Base-by-base conservation (phyloP, 306 rosid species). In the Astragalus glycyphyllos region DNA sequence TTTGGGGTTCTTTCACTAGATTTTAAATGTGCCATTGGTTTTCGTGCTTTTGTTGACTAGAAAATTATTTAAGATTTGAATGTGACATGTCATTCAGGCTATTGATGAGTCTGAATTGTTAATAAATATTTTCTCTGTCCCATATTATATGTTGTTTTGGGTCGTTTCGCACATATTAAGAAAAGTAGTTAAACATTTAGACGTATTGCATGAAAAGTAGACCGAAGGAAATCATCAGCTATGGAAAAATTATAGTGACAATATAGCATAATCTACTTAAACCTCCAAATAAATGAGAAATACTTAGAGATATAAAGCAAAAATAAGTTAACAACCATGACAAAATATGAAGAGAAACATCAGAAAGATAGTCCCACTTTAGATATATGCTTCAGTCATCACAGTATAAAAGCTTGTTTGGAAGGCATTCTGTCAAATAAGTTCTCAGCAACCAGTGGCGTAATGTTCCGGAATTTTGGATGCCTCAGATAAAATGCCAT, bases 341-440 rank as follows among this genome's bases (percentile, higher is more conserved):
- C 56, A 5, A 40, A 40, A 35, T 7, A 48, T 5, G 17, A 15
- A 29, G 11, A 10, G 26, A 38, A 50, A 48, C 31, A 12, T 7
- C 1, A 45, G 14, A 13, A 45, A 54, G 13, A 35, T 14, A 48
- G 26, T 58, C 16, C 35, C 3, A 41, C 3, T 31, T 5, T 60
- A 38, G 41, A 10, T 26, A 15, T 37, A 37, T 37, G 23, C 3
- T 16, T 16, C 10, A 71, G 4, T 31, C 20, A 58, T 77, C 51
- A 77, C 12, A 81, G 15, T n/a, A 77, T 67, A 55, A 41, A 69
- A 68, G 73, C 69, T 46, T 29, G 64, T 56, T 61, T 72, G 32
- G 79, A 66, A n/a, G 79, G 69, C 69, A 81, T 15, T 61, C 90
- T 86, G 45, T 38, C 35, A 44, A 86, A 41, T 62, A 84, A 70